Evolutionary conservation across 2,329 filamentous ascomycete species (phyloP), one percentile per base, ranked within the genome.

Genomic region (Akanthomyces muscarius): DNA sequence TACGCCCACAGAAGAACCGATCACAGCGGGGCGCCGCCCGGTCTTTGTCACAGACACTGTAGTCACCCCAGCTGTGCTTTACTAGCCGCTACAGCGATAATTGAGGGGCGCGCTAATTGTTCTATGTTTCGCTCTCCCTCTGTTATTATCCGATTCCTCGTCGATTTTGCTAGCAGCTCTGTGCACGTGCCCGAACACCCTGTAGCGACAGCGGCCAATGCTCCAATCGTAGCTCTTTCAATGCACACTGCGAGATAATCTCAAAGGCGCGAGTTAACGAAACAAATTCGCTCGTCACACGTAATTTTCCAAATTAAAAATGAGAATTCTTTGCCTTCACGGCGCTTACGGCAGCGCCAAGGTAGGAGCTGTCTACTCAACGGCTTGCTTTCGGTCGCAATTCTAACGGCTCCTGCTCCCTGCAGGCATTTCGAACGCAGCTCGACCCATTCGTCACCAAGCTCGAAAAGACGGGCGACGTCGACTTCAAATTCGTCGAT

Each of bases 261-360:
- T 36, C 33, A 36, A 30, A 30, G 28, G 28, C 28, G 6, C 28
- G 28, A 30, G 28, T 30, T 30, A 30, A 30, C 28, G 28, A 30
- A 30, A 30, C 28, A 6, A 30, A 6, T 30, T 30, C 28, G 10
- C n/a, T 14, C 4, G 8, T 8, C 36, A 44, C n/a, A 18, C 30
- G 1, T 28, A 30, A 23, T 36, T 14, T 30, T n/a, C 38, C 82
- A 76, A 68, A 82, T 86, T 59, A 4, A 78, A 66, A 21, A 85
- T 86, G 83, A 82, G 76, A 68, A 82, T 86, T 59, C 72, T 86
- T 38, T 86, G 83, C 69, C 76, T 86, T 10, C 83, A 83, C 41
- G 83, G 83, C 65, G 81, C 83, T 25, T 86, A 82, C 69, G 83
- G 83, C 61, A 86, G 81, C 73, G 79, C 82, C 57, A 78, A 80